These are phyloP conservation scores for Penicillium canescens DNA, from an alignment of 495 filamentous ascomycete genomes.

Conservation along the genomic window DNA sequence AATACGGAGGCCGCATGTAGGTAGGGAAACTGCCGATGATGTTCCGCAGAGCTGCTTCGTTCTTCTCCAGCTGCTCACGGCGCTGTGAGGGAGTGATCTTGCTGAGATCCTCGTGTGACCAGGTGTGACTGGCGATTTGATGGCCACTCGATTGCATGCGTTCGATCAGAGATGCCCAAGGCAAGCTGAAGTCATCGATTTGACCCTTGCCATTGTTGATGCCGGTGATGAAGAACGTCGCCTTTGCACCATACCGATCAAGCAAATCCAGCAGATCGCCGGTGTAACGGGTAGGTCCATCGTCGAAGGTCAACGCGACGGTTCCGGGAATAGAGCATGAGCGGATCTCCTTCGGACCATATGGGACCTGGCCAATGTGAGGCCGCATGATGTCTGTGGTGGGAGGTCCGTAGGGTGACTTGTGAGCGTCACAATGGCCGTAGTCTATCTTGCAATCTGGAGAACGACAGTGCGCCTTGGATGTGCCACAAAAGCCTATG, in stretches of 20 bases:
- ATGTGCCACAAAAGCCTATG: conserved; percentile 59
- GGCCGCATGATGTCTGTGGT: conserved; percentile 61
- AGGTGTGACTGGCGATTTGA: conserved; percentile 82
- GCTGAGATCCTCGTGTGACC: conserved; percentile 76
- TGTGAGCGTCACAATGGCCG: conserved; percentile 68
- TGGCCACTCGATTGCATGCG: conserved; percentile 73
- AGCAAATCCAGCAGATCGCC: conserved; percentile 68
- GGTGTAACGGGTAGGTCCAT: conserved; percentile 73
- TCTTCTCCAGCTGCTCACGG: conserved; percentile 69
- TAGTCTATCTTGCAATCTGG: conserved; percentile 72
- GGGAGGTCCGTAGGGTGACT: conserved; percentile 59
- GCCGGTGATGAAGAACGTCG: conserved; percentile 80
- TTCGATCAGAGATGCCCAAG: conserved; percentile 62
- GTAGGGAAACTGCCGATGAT: conserved; percentile 80
- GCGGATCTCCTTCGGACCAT: conserved; percentile 64
- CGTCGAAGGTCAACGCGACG: conserved; percentile 77
- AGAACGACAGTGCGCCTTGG: conserved; percentile 61
- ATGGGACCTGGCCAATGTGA: conserved; percentile 56
- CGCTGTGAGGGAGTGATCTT: conserved; percentile 56
- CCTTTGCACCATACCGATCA: conserved; percentile 64
- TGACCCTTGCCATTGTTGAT: conserved; percentile 71
- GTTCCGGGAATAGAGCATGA: conserved; percentile 62
- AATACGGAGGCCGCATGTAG: conserved; percentile 85
- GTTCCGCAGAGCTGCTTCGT: conserved; percentile 77
- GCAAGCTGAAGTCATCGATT: conserved; percentile 60